A percentile compares a stretch with the other conserved stretches of the same genome.
phyloP scores from a whole-genome alignment of 768 basidiomycete species.

The Omphalotus guepiniiformis region DNA sequence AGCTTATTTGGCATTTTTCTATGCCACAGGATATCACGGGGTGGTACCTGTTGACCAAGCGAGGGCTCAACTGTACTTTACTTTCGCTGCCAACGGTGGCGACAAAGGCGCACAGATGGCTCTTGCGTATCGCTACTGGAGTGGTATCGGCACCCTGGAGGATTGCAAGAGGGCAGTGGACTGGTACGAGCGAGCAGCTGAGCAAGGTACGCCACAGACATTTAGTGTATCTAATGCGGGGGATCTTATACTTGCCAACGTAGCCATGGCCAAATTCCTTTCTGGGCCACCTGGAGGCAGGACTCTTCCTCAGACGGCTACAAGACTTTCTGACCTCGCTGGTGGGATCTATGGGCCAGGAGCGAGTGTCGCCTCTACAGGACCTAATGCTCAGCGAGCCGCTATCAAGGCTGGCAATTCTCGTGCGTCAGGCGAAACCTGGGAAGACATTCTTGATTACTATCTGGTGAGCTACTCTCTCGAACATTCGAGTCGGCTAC shows the following conservation, averaged over 20 bases:
- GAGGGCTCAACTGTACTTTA: conserved; percentile 87
- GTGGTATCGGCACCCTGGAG: conserved; percentile 88
- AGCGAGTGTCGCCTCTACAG: conserved; percentile 90
- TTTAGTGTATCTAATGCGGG: neutral
- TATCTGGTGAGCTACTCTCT: conserved; percentile 56
- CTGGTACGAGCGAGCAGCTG: conserved; percentile 90
- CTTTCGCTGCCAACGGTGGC: conserved; percentile 87
- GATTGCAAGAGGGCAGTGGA: conserved; percentile 77
- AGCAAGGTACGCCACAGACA: conserved; percentile 52
- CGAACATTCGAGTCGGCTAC: neutral
- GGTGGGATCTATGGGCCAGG: conserved; percentile 96
- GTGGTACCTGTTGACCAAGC: conserved; percentile 65
- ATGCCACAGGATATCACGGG: conserved; percentile 77
- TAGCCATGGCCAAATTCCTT: conserved; percentile 77
- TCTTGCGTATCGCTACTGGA: conserved; percentile 92
- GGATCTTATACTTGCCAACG: neutral
- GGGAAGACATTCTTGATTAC: conserved; percentile 90
- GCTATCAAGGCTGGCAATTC: conserved; percentile 83
- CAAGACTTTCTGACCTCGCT: conserved; percentile 80
- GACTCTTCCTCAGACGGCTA: conserved; percentile 76
- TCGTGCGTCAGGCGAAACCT: conserved; percentile 86
- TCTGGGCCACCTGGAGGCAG: conserved; percentile 90
- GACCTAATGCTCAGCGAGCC: conserved; percentile 62
- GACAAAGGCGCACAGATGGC: conserved; percentile 90
- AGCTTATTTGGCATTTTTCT: conserved; percentile 80